phyloP scores from a whole-genome alignment of 805 yeast species.

The Metschnikowia santaceciliae region DNA sequence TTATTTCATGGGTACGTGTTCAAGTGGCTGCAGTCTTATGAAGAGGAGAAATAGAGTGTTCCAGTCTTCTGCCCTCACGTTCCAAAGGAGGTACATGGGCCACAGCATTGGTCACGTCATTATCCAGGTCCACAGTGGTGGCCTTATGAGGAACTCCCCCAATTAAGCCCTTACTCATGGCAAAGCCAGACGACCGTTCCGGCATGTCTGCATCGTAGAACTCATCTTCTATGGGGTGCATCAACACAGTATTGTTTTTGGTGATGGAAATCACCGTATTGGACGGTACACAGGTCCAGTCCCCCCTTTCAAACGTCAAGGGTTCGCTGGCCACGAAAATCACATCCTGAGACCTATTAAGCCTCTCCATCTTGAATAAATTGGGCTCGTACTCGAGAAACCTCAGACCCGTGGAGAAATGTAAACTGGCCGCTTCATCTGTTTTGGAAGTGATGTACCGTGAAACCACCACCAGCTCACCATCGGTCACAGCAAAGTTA shows the following conservation, averaged over 20 bases:
- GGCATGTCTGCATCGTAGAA: conserved; percentile 70
- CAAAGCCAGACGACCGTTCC: conserved; percentile 72
- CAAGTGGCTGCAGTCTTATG: neutral
- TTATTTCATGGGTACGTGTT: neutral
- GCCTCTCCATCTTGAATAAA: conserved; percentile 88
- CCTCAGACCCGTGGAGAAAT: conserved; percentile 89
- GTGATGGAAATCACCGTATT: conserved; percentile 80
- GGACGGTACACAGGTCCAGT: conserved; percentile 96
- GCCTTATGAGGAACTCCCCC: conserved; percentile 80
- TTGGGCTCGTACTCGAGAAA: conserved; percentile 90
- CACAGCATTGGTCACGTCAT: conserved; percentile 22
- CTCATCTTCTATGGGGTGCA: conserved; percentile 91
- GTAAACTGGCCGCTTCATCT: conserved; percentile 95
- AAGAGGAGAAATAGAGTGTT: neutral
- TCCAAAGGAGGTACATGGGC: conserved; percentile 34
- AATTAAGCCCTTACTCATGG: conserved; percentile 88
- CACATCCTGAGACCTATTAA: conserved; percentile 88
- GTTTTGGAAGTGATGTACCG: conserved; percentile 84
- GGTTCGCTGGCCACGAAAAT: conserved; percentile 98
- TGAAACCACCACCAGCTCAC: conserved; percentile 77
- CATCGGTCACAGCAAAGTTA: conserved; percentile 95
- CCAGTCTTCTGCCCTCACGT: conserved; percentile 31
- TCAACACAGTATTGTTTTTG: conserved; percentile 71
- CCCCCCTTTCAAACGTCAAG: conserved; percentile 90
- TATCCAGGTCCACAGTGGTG: conserved; percentile 3